Percentiles rank a stretch among this genome's conserved stretches.
Evolutionary conservation across 2,329 filamentous ascomycete species (phyloP).

Genomic region (Phaeophleospora eucalypticola): DNA sequence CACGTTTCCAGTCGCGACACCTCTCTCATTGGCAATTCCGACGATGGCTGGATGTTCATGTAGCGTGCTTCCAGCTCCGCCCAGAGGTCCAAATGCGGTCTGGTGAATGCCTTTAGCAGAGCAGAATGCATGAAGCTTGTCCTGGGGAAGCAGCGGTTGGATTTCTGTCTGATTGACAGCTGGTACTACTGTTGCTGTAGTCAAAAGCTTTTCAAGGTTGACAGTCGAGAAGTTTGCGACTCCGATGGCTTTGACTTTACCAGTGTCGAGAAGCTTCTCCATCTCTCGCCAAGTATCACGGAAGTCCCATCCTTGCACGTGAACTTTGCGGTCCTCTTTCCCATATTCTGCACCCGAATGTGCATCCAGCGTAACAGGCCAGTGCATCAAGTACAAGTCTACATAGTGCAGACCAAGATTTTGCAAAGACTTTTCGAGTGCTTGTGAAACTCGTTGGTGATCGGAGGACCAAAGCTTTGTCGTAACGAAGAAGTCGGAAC

Average conservation of each 20-base stretch:
- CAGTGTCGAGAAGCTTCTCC: constrained; percentile 25
- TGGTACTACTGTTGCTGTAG: constrained; percentile 18
- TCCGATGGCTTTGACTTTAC: constrained; percentile 26
- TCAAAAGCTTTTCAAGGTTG: constrained; percentile 24
- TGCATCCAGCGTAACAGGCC: constrained; percentile 29
- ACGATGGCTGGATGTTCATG: constrained; percentile 12
- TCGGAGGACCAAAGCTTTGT: constrained; percentile 21
- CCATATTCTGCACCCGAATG: constrained; percentile 17
- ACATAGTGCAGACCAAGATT: constrained; percentile 40
- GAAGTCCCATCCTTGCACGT: constrained; percentile 24
- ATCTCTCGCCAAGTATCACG: constrained; percentile 28
- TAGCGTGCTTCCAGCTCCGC: constrained; percentile 21
- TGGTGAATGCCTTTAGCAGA: constrained; percentile 21
- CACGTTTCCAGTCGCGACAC: constrained; percentile 29
- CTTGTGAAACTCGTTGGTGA: constrained; percentile 24
- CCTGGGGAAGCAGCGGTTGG: constrained; percentile 28
- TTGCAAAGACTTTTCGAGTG: constrained; percentile 38
- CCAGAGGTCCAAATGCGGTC: constrained; percentile 26
- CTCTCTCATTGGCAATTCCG: constrained; percentile 10
- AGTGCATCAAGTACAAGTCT: constrained; percentile 44
- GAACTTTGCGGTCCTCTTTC: constrained; percentile 16
- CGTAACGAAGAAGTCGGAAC: constrained; percentile 22
- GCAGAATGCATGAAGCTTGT: constrained; percentile 18
- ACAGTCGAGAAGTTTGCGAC: constrained; percentile 28
- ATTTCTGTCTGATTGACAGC: constrained; percentile 28